phyloP scores from a whole-genome alignment of 2,329 filamentous ascomycete genomes.

The Pseudogymnoascus sp. region DNA sequence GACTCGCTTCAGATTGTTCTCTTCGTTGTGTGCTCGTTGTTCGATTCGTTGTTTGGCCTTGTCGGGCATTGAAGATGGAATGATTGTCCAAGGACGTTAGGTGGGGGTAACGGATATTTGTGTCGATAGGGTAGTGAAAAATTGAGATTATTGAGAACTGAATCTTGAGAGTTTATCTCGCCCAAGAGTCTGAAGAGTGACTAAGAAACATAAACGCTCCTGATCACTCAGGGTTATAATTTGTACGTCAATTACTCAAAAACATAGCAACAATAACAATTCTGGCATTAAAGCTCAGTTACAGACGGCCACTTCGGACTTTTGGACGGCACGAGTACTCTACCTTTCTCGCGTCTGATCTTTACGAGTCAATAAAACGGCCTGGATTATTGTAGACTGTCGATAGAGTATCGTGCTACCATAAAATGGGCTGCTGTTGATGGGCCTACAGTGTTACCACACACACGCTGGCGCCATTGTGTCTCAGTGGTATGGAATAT shows the following conservation, averaged over 20 bases:
- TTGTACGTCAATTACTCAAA: too few species aligned
- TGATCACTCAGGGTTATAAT: too few species aligned
- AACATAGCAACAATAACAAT: too few species aligned
- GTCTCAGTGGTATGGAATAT: not conserved
- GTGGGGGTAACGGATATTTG: not conserved
- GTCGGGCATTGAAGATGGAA: not conserved
- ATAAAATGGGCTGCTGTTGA: not conserved
- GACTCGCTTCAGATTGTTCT: constrained; percentile 6
- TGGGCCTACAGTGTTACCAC: not conserved
- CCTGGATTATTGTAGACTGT: too few species aligned
- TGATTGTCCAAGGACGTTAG: not conserved
- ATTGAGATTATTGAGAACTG: not conserved
- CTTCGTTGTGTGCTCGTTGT: constrained; percentile 7
- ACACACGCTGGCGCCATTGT: not conserved
- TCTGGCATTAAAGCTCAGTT: not conserved
- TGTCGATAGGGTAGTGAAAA: constrained; percentile 3
- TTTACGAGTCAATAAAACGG: too few species aligned
- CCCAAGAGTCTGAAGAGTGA: not conserved
- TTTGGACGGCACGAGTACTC: not conserved
- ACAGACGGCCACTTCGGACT: not conserved
- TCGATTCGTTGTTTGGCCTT: constrained; percentile 7
- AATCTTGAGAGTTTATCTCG: not conserved
- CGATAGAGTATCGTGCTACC: not conserved
- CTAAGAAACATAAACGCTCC: not conserved
- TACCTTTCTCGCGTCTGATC: too few species aligned